These are phyloP conservation scores for Homolaphlyctis polyrhiza DNA, from an alignment of 371 early-diverging fungal genomes.

Conservation along the genomic window DNA sequence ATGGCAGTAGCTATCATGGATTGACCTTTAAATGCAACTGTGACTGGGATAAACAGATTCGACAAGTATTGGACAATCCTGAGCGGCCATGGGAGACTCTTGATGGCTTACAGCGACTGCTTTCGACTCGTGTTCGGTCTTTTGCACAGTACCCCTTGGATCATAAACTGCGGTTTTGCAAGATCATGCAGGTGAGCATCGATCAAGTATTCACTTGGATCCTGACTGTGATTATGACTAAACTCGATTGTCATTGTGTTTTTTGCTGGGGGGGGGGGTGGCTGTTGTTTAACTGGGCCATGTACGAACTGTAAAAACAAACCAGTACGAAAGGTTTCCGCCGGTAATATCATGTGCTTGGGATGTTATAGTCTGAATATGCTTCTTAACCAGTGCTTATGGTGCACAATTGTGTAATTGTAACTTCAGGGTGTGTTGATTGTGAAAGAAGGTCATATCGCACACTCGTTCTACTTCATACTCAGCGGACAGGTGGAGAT, in stretches of 20 bases:
- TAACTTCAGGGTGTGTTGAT: slow-evolving; percentile 5
- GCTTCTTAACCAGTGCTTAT: not conserved
- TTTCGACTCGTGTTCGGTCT: not conserved
- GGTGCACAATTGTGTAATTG: not conserved
- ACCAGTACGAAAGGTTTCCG: slow-evolving; percentile 6
- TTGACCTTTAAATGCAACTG: too few species aligned
- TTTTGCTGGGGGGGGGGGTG: not conserved
- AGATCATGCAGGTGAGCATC: slow-evolving; percentile 1
- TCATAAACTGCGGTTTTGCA: slow-evolving; percentile 12
- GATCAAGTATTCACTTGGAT: not conserved
- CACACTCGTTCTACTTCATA: slow-evolving; percentile 20
- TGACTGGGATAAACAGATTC: too few species aligned
- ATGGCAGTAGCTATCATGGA: not conserved
- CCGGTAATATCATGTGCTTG: not conserved
- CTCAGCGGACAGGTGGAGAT: slow-evolving; percentile 25
- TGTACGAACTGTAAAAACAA: too few species aligned
- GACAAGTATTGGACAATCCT: not conserved
- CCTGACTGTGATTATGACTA: not conserved
- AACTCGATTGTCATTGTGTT: not conserved
- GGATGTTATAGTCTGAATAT: not conserved
- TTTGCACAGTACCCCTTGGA: slow-evolving; percentile 7
- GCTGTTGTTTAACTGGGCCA: too few species aligned
- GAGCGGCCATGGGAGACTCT: not conserved
- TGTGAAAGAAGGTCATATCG: slow-evolving; percentile 23
- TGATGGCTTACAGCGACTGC: not conserved